Conservation (phyloP, 225 moss, liverwort and hornwort genomes). For the Sphagnum tenellum region DNA sequence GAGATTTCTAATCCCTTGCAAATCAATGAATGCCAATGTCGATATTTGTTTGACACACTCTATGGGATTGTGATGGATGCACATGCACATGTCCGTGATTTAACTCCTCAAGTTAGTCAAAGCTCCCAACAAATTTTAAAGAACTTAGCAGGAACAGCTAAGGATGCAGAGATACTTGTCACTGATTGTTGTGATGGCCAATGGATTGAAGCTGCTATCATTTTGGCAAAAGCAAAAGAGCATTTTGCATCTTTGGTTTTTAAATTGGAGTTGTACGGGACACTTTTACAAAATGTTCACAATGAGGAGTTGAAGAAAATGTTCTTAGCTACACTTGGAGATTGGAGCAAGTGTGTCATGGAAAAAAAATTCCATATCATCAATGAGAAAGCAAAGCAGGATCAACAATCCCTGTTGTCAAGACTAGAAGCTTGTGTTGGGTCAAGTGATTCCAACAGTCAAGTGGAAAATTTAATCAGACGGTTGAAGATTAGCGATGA, state of each 20-base stretch:
- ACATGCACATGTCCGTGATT: background rate
- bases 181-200: background rate
- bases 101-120: background rate
- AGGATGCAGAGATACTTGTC: background rate
- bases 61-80: background rate
- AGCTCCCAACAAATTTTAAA: background rate
- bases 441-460: background rate
- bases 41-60: background rate
- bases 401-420: background rate
- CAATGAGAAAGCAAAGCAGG: background rate
- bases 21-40: background rate
- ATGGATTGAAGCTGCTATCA: background rate
- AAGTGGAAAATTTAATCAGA: background rate
- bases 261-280: background rate
- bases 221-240: background rate
- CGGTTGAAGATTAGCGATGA: no score
- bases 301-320: no score
- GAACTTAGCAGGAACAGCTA: background rate
- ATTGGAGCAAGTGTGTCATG: background rate
- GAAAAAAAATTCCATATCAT: background rate
- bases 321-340: background rate
- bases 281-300: no score
- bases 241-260: background rate
- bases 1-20: background rate
- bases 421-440: background rate